Conservation (phyloP, 2,329 filamentous ascomycete genomes). For the Cadophora malorum region DNA sequence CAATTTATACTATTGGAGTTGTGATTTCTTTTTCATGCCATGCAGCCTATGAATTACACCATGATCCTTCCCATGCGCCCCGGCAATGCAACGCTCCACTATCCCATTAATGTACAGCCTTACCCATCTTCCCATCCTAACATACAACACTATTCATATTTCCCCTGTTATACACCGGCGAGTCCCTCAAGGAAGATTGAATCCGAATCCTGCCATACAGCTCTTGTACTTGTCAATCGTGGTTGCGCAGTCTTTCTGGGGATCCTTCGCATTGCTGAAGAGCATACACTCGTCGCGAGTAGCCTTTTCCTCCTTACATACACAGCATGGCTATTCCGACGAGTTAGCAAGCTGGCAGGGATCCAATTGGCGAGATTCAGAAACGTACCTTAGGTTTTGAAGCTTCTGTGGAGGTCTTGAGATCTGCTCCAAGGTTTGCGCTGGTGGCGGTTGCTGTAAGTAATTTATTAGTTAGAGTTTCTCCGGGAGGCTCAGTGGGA, state of each 20-base stretch:
- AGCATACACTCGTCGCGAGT: slow-evolving; percentile 98
- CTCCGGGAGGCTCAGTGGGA: not conserved
- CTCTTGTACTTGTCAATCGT: slow-evolving; percentile 84
- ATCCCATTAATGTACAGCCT: slow-evolving; percentile 22
- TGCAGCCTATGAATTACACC: slow-evolving; percentile 21
- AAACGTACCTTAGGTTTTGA: slow-evolving; percentile 39
- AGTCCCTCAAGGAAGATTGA: slow-evolving; percentile 58
- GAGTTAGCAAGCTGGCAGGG: not conserved
- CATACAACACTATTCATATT: too few relatives aligned
- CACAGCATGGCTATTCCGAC: slow-evolving; percentile 81
- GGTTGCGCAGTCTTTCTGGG: slow-evolving; percentile 81
- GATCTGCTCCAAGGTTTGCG: slow-evolving; percentile 39
- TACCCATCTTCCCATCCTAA: not conserved
- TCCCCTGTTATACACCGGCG: not conserved
- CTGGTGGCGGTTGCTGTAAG: slow-evolving; percentile 39
- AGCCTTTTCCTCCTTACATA: slow-evolving; percentile 95
- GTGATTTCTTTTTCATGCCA: slow-evolving; percentile 32
- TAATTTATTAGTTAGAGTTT: slow-evolving; percentile 24
- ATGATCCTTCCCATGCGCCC: slow-evolving; percentile 36
- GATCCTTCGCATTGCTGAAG: slow-evolving; percentile 85
- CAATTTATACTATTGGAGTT: slow-evolving; percentile 30
- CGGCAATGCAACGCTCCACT: slow-evolving; percentile 37
- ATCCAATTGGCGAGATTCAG: not conserved
- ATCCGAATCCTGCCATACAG: slow-evolving; percentile 95
- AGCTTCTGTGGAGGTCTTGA: slow-evolving; percentile 39